Evolutionary conservation across 805 yeast genomes (phyloP).

Genomic region (Priceomyces haplophilus): DNA sequence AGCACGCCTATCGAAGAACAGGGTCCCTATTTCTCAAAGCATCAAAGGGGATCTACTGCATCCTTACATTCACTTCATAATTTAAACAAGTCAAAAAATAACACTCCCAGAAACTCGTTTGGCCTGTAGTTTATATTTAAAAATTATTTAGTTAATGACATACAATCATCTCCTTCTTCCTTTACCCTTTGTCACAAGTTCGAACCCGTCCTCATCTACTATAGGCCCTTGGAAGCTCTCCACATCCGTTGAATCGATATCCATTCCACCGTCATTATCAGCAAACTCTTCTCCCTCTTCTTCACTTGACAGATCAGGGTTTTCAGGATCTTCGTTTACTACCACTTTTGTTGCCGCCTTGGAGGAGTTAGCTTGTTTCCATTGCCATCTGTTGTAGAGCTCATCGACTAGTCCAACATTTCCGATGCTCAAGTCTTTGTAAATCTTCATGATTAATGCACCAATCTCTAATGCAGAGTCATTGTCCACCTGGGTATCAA

Average conservation of each 20-base stretch:
- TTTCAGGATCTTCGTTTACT: constrained; percentile 58
- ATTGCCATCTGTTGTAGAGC: constrained; percentile 57
- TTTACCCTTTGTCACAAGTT: constrained; percentile 70
- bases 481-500: constrained; percentile 84
- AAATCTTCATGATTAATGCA: constrained; percentile 58
- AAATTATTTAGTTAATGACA: neutral
- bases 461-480: constrained; percentile 81
- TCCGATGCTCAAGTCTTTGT: constrained; percentile 56
- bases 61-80: constrained; percentile 41
- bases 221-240: constrained; percentile 52
- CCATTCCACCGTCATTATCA: constrained; percentile 19
- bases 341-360: constrained; percentile 35
- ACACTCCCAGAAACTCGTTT: constrained; percentile 35
- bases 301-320: constrained; percentile 53
- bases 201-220: constrained; percentile 94
- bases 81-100: constrained; percentile 33
- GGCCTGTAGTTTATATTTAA: constrained; percentile 13
- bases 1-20: constrained; percentile 32
- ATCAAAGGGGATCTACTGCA: constrained; percentile 28
- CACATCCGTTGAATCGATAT: constrained; percentile 28
- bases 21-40: constrained; percentile 17
- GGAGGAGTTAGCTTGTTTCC: constrained; percentile 41
- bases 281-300: constrained; percentile 43
- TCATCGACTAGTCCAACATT: constrained; percentile 57
- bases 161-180: neutral